Base-by-base conservation (phyloP, 73 alveolate genomes). In the Loxodes magnus region DNA sequence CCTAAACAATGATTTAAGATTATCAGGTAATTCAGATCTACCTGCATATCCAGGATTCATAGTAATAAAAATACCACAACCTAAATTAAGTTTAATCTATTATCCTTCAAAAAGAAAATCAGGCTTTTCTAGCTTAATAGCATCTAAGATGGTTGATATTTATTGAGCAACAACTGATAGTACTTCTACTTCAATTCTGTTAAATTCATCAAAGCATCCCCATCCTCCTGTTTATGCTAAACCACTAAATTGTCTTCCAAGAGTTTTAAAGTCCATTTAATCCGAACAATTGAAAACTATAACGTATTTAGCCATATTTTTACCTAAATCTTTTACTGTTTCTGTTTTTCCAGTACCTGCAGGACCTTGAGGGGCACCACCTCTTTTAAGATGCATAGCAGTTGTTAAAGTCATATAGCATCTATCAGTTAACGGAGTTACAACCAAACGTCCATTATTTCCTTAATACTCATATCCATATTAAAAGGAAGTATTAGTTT, bases 301-400 rank as follows among this genome's bases (percentile, higher is more conserved):
- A 33, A 96, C 99, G 72, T 89, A 94, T 81, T 90, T 94, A 33
- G 99, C 99, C 71, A 96, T 75, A 77, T 92, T 95, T 74, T 96
- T 96, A 27, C 99, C 98, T 49, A 96, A 73, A 73, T 96, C 99
- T 61, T 96, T 96, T 29, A 96, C 98, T 19, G 98, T 89, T 74
- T 96, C 99, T 2, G 99, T 93, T 84, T 93, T 93, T 10, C 99
- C 99, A 6, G 99, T 96, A 60, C 99, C 99, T 21, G 99, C 99
- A 0, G 99, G 99, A 15, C 99, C 99, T 31, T 96, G 92, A 0
- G 99, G 99, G 14, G 99, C 99, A 30, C 99, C 99, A 30, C 99
- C 99, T 49, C 97, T 88, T 52, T 94, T 86, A 85, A 96, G 80
- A 77, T 84, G 85, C 82, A 96, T 76, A 21, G 99, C 99, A 57